These are phyloP conservation scores for Chalciporus piperatus DNA, from an alignment of 768 basidiomycete species.

Conservation along the genomic window DNA sequence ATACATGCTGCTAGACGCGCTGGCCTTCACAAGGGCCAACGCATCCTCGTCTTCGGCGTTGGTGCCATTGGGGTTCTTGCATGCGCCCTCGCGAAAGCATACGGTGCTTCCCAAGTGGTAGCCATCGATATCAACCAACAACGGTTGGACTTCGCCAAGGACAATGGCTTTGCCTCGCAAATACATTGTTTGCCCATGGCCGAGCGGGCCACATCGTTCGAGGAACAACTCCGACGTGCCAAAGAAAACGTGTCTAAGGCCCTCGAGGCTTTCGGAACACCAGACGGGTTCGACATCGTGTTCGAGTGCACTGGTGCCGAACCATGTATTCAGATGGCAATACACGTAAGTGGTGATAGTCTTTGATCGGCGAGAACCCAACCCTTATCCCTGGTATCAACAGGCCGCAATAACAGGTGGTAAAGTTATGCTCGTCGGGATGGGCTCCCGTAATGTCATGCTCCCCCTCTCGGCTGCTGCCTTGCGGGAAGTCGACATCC, in stretches of 20 bases:
- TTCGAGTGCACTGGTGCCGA: conserved; percentile 97
- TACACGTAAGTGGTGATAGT: conserved; percentile 62
- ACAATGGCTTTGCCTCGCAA: conserved; percentile 72
- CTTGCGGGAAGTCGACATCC: conserved; percentile 87
- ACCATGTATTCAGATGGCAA: conserved; percentile 85
- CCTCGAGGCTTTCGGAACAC: conserved; percentile 53
- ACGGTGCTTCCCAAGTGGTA: conserved; percentile 69
- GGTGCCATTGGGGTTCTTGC: conserved; percentile 93
- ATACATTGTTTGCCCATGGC: conserved; percentile 60
- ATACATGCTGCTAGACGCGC: conserved; percentile 59
- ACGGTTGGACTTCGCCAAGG: conserved; percentile 75
- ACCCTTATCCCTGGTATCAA: conserved; percentile 13
- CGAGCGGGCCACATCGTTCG: conserved; percentile 49
- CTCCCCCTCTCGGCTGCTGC: conserved; percentile 85
- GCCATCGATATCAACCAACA: conserved; percentile 84
- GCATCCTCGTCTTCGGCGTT: conserved; percentile 86
- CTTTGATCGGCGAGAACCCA: conserved; percentile 9
- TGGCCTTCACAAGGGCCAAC: conserved; percentile 47
- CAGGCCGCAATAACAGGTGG: conserved; percentile 83
- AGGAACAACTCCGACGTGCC: conserved; percentile 58
- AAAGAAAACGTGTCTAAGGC: conserved; percentile 53
- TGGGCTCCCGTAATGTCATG: conserved; percentile 82
- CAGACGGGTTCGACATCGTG: conserved; percentile 87
- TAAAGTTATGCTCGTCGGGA: conserved; percentile 91
- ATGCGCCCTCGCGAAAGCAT: conserved; percentile 70